Conservation (phyloP, 2,329 filamentous ascomycete genomes). For the Leptoxyphium fumago region DNA sequence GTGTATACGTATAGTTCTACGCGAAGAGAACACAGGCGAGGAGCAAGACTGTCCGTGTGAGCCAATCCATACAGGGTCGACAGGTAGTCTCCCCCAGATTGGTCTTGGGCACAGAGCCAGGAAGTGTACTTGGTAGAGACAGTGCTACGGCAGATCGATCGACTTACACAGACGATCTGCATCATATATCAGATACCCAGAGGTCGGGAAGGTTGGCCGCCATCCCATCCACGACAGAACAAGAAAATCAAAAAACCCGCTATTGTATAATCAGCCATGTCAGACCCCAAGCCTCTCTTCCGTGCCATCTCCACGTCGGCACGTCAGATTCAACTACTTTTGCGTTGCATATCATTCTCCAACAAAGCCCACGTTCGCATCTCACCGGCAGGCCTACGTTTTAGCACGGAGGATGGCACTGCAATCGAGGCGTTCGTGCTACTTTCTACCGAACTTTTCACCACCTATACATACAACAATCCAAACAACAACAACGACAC, state of each 20-base stretch:
- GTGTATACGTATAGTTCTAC: conserved; percentile 71
- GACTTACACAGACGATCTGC: too few relatives aligned
- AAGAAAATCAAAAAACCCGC: too few relatives aligned
- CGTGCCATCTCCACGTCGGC: conserved; percentile 65
- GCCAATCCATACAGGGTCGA: too few relatives aligned
- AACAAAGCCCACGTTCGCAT: conserved; percentile 57
- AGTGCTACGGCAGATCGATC: too few relatives aligned
- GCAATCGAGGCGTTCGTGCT: conserved; percentile 84
- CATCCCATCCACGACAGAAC: too few relatives aligned
- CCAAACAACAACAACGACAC: conserved; percentile 20
- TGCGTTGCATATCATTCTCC: conserved; percentile 48
- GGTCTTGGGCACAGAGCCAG: too few relatives aligned
- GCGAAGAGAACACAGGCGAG: too few relatives aligned
- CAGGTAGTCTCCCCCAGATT: too few relatives aligned
- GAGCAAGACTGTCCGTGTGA: too few relatives aligned
- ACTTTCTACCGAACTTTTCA: conserved; percentile 79
- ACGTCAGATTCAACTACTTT: conserved; percentile 53
- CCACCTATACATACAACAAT: conserved; percentile 59
- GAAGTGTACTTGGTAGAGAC: too few relatives aligned
- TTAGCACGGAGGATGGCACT: conserved; percentile 74
- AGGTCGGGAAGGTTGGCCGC: too few relatives aligned
- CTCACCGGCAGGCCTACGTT: conserved; percentile 68
- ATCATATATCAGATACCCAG: too few relatives aligned
- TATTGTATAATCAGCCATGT: conserved; percentile 14
- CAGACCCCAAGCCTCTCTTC: conserved; percentile 41